Conservation (phyloP, 306 rosid genomes). For the Glycine tomentella region DNA sequence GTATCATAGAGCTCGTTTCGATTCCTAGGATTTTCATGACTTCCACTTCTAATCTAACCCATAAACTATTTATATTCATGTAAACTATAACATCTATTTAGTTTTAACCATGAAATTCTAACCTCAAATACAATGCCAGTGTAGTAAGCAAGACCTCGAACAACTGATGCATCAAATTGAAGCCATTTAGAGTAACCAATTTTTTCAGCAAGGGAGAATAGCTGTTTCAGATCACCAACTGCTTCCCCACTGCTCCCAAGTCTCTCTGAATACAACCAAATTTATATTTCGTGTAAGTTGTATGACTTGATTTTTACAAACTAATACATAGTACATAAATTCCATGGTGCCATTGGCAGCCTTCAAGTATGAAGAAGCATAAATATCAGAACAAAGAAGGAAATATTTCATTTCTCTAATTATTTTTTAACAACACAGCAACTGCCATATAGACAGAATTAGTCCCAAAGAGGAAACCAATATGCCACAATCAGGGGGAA, state of each 20-base stretch:
- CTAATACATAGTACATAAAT: conserved; percentile 18
- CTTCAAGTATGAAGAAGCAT: conserved; percentile 27
- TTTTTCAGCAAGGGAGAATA: conserved; percentile 89
- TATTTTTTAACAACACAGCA: background rate
- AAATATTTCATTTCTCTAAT: background rate
- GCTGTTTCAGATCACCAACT: conserved; percentile 79
- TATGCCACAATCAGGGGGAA: background rate
- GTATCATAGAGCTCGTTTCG: no score
- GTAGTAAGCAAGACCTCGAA: conserved; percentile 98
- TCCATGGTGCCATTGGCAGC: conserved; percentile 26
- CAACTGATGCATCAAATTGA: conserved; percentile 94
- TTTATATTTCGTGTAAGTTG: conserved; percentile 37
- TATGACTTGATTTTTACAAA: conserved; percentile 29
- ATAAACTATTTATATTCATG: background rate
- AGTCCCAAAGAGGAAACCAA: background rate
- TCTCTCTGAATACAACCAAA: conserved; percentile 64
- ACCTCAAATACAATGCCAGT: conserved; percentile 98
- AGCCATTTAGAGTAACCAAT: conserved; percentile 94
- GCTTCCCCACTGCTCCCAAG: conserved; percentile 84
- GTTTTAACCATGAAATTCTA: conserved; percentile 44
- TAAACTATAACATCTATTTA: conserved; percentile 29
- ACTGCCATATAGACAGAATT: background rate
- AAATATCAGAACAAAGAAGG: background rate
- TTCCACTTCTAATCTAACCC: no score
- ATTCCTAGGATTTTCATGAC: no score